A percentile compares a stretch with the other conserved stretches of the same genome.
Conservation (phyloP, 2,329 filamentous ascomycete genomes). For the Botrytis medusae region DNA sequence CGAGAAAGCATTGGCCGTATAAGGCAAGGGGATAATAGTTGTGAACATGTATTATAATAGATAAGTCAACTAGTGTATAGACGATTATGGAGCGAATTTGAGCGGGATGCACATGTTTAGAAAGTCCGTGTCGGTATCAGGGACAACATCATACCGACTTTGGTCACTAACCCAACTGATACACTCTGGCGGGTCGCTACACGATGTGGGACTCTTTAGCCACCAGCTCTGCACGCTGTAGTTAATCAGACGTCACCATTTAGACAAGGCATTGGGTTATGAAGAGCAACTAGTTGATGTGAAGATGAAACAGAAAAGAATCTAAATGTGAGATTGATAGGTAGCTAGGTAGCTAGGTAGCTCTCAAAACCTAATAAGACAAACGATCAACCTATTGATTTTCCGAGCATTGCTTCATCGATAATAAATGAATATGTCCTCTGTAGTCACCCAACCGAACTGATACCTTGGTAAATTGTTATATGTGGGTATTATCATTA, state of each 20-base stretch:
- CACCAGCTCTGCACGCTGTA: not conserved
- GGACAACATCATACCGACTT: not conserved
- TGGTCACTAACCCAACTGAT: not conserved
- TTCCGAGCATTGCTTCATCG: not conserved
- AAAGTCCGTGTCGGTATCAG: not conserved
- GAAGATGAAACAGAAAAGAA: not conserved
- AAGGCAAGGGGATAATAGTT: not conserved
- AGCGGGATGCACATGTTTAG: not conserved
- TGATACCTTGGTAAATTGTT: not conserved
- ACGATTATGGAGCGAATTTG: not conserved
- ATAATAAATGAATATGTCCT: not conserved
- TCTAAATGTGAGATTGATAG: not conserved
- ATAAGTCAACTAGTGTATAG: not conserved
- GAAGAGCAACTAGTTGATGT: not conserved
- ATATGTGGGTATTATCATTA: too few species aligned
- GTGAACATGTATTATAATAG: constrained; percentile 1
- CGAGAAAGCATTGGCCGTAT: constrained; percentile 28
- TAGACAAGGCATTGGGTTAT: not conserved
- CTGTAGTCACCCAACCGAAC: not conserved
- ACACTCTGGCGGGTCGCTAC: not conserved
- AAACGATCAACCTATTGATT: not conserved
- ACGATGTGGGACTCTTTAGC: not conserved
- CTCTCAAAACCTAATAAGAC: not conserved
- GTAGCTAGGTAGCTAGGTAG: not conserved
- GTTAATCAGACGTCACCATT: not conserved